Conservation (phyloP, 2,329 filamentous ascomycete species). For the Hymenoscyphus scutula region DNA sequence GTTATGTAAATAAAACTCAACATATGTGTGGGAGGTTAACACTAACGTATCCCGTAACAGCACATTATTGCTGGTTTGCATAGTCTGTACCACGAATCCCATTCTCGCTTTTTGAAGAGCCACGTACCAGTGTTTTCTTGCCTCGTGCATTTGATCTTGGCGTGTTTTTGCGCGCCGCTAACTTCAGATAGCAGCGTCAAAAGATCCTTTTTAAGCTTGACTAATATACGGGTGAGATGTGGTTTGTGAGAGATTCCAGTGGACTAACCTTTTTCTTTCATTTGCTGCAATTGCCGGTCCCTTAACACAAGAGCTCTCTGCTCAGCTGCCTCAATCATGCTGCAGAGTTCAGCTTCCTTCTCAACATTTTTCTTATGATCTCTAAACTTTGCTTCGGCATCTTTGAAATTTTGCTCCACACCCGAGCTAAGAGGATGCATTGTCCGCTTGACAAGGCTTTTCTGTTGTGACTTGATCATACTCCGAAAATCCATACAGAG, state of each 20-base stretch:
- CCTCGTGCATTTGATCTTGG: conserved; percentile 11
- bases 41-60: conserved; percentile 23
- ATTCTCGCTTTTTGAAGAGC: conserved; percentile 10
- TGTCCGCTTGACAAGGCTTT: conserved; percentile 12
- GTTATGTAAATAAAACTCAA: conserved; percentile 5
- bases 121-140: conserved; percentile 20
- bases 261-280: not conserved
- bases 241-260: not conserved
- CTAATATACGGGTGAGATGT: not conserved
- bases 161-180: conserved; percentile 13
- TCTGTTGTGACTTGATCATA: conserved; percentile 14
- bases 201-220: not conserved
- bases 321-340: conserved; percentile 22
- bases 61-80: conserved; percentile 13
- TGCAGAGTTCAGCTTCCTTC: conserved; percentile 16
- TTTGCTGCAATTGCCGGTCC: not conserved
- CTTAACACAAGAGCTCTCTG: conserved; percentile 7
- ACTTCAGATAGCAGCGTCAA: conserved; percentile 14
- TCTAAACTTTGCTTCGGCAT: conserved; percentile 17
- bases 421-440: conserved; percentile 14
- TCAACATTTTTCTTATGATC: conserved; percentile 19
- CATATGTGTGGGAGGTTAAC: not conserved
- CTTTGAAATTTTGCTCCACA: conserved; percentile 12
- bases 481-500: conserved; percentile 20
- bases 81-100: conserved; percentile 8